A percentile compares a stretch with the other conserved stretches of the same genome.
Conservation (phyloP, 192 early-diverging fungal genomes). For the Coemansia sp. region DNA sequence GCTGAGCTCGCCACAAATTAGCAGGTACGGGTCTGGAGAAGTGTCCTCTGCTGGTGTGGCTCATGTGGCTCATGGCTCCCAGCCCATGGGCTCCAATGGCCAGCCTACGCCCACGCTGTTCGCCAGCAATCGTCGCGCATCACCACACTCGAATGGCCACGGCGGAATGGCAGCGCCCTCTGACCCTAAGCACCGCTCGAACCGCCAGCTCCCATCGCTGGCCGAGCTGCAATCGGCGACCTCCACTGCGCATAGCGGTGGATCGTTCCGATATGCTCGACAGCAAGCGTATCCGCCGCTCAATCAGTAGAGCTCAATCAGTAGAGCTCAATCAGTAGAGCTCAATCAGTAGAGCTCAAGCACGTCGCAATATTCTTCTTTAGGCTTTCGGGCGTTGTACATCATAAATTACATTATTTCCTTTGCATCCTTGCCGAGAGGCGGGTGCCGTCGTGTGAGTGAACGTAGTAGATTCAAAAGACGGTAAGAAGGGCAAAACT, state of each 20-base stretch:
- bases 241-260: constrained; percentile 15
- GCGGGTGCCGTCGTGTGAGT: too few species aligned
- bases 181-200: constrained; percentile 4
- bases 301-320: constrained; percentile 19
- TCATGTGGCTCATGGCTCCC: constrained; percentile 14
- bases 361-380: background rate
- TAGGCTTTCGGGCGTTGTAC: too few species aligned
- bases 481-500: constrained; percentile 92
- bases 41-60: constrained; percentile 6
- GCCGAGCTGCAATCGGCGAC: constrained; percentile 41
- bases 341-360: constrained; percentile 8
- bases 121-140: background rate
- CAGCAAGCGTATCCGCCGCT: constrained; percentile 15
- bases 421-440: too few species aligned
- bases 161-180: background rate
- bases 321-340: constrained; percentile 13
- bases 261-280: constrained; percentile 23
- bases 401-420: too few species aligned
- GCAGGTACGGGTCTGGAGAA: constrained; percentile 5
- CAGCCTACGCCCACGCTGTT: background rate
- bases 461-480: constrained; percentile 64
- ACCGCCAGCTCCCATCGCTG: constrained; percentile 42
- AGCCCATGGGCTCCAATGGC: constrained; percentile 2
- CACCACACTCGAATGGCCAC: background rate
- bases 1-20: constrained; percentile 12